Evolutionary conservation across 208 protist genomes (phyloP), one percentile per base, ranked within the genome.

Genomic region (Leishmania guyanensis): DNA sequence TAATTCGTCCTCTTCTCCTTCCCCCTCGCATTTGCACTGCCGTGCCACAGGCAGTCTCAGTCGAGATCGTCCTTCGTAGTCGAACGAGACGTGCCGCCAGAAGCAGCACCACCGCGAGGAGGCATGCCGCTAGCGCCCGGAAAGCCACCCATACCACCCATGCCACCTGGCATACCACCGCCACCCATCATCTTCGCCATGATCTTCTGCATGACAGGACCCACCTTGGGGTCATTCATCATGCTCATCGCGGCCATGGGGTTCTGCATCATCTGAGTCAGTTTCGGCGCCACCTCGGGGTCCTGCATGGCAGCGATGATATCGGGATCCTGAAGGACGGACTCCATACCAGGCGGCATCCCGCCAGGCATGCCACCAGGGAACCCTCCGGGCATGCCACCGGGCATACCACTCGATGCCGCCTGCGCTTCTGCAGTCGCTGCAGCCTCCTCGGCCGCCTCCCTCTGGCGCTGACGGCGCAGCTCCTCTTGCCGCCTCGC

Each of bases 181-280:
- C 84, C 84, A n/a, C 87, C 89, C 90, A 91, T 92, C 90, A 93
- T 91, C 74, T 90, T 92, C 43, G 86, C 77, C 89, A 95, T 94
- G 9, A 96, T 83, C 76, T 93, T 94, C 78, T 93, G 86, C n/a
- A 96, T 84, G 62, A 96, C 69, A 22, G 90, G 91, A 29, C 90
- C 91, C 26, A 94, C 81, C 81, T 96, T 95, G 8, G 93, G 93
- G 78, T 96, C 91, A 76, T 90, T 85, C 82, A 93, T 89, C 83
- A 94, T 85, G 62, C 85, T 62, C 90, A 95, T 85, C 2, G 87
- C 89, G n/a, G 83, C 78, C 88, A 90, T 90, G 2, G 93, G 93
- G 78, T 96, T 96, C 68, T 86, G 81, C 88, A 92, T 92, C 66
- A 91, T 76, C 73, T 88, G 72, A 56, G 83, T 9, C 50, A 94